Evolutionary conservation across 176 grass and related monocot genomes (phyloP).

Genomic region (Cocos nucifera): DNA sequence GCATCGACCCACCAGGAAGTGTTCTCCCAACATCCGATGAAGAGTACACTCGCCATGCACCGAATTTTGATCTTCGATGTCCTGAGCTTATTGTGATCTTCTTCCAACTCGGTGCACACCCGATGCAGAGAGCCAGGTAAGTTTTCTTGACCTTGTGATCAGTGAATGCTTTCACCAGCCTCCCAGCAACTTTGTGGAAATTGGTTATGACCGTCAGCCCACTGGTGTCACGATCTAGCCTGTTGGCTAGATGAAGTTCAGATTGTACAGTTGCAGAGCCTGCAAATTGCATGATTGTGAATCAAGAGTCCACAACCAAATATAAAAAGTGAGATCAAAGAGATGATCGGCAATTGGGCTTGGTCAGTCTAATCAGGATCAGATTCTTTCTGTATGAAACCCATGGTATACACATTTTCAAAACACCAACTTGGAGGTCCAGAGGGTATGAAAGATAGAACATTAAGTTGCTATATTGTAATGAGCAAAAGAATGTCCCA

Average conservation of each 20-base stretch:
- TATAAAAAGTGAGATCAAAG: not conserved
- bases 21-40: conserved; percentile 38
- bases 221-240: conserved; percentile 82
- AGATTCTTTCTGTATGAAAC: no score
- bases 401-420: no score
- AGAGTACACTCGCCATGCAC: conserved; percentile 75
- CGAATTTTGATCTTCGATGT: conserved; percentile 75
- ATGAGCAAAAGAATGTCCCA: no score
- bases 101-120: conserved; percentile 34
- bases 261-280: conserved; percentile 19
- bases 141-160: conserved; percentile 77
- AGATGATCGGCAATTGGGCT: no score
- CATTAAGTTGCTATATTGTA: no score
- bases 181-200: conserved; percentile 64
- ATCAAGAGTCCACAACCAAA: not conserved
- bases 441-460: no score
- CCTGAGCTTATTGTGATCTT: conserved; percentile 59
- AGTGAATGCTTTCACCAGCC: conserved; percentile 75
- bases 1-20: conserved; percentile 58
- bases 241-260: conserved; percentile 71
- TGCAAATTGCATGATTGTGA: conserved; percentile 15
- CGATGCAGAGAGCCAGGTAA: conserved; percentile 71
- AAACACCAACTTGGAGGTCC: no score
- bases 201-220: conserved; percentile 95
- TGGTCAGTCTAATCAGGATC: no score